phyloP scores from a whole-genome alignment of 306 rosid species.

The Dalbergia cochinchinensis region DNA sequence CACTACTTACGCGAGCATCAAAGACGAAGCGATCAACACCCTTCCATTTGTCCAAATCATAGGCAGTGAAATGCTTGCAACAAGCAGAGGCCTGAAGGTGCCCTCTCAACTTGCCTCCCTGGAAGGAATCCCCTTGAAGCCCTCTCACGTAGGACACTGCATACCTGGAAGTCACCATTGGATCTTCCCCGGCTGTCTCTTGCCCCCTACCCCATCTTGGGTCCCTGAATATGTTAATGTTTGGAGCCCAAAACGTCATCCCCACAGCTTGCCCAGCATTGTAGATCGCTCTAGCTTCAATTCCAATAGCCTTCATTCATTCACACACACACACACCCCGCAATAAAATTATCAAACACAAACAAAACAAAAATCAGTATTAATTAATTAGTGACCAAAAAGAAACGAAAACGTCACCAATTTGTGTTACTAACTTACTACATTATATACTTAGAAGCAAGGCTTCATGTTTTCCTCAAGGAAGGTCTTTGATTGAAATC shows the following conservation, averaged over 20 bases:
- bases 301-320: constrained; percentile 66
- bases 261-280: constrained; percentile 84
- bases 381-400: too few relatives aligned
- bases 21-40: constrained; percentile 72
- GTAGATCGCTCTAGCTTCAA: constrained; percentile 79
- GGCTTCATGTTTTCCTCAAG: too few relatives aligned
- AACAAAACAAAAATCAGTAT: neutral
- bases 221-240: constrained; percentile 89
- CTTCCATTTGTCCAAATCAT: constrained; percentile 91
- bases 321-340: too few relatives aligned
- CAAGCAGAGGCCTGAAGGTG: constrained; percentile 91
- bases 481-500: too few relatives aligned
- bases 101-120: constrained; percentile 54
- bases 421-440: too few relatives aligned
- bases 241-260: constrained; percentile 97
- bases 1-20: constrained; percentile 66
- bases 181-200: constrained; percentile 98
- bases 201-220: constrained; percentile 99
- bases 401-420: too few relatives aligned
- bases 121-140: constrained; percentile 76
- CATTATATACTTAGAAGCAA: too few relatives aligned
- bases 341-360: too few relatives aligned
- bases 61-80: constrained; percentile 95
- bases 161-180: constrained; percentile 64
- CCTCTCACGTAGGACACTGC: constrained; percentile 85